Conservation (phyloP, 2,329 filamentous ascomycete species). For the Teratosphaeria epicoccoides region DNA sequence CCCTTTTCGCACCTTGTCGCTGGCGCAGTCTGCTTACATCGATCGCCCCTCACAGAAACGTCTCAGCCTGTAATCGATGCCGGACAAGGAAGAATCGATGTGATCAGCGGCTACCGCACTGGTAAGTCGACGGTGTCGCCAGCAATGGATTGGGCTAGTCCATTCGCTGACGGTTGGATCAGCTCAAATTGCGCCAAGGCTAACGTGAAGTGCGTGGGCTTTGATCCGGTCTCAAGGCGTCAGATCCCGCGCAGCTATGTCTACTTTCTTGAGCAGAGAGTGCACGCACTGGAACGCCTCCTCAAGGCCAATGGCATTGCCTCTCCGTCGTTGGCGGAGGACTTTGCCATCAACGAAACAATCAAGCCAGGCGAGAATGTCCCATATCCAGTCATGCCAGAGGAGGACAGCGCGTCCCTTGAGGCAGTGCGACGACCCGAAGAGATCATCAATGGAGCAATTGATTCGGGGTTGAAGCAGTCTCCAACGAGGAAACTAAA, state of each 20-base stretch:
- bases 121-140: no score
- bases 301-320: constrained; percentile 58
- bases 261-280: constrained; percentile 81
- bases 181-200: constrained; percentile 47
- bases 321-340: constrained; percentile 57
- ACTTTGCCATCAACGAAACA: constrained; percentile 42
- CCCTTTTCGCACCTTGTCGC: neutral
- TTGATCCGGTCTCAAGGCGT: constrained; percentile 91
- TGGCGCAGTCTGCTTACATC: constrained; percentile 28
- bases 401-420: constrained; percentile 8
- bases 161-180: neutral
- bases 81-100: constrained; percentile 87
- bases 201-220: constrained; percentile 82
- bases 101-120: constrained; percentile 85
- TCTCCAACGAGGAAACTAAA: constrained; percentile 14
- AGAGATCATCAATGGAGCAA: constrained; percentile 10
- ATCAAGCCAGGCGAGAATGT: constrained; percentile 28
- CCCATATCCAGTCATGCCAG: constrained; percentile 19
- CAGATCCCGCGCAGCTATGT: constrained; percentile 87
- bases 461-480: constrained; percentile 28
- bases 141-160: no score
- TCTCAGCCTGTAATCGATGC: constrained; percentile 90
- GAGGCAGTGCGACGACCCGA: constrained; percentile 1
- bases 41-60: constrained; percentile 52
- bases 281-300: constrained; percentile 70